phyloP scores from a whole-genome alignment of 2,329 filamentous ascomycete species.

The Diaporthe velutina region DNA sequence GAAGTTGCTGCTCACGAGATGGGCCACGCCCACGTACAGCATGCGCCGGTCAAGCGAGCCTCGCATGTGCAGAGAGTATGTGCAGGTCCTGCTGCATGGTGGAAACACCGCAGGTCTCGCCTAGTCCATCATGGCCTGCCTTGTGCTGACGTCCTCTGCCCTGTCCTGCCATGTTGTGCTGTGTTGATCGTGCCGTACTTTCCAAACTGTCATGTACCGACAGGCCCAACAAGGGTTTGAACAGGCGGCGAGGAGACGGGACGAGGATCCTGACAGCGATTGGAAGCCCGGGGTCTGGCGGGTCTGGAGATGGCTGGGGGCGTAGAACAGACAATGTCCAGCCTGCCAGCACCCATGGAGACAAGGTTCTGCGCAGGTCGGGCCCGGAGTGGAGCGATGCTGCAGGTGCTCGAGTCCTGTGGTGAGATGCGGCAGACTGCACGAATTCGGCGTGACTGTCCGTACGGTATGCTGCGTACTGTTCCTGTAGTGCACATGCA shows the following conservation, averaged over 20 bases:
- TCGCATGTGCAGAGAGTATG: slow-evolving; percentile 17
- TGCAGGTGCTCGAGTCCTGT: slow-evolving; percentile 27
- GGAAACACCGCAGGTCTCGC: slow-evolving; percentile 23
- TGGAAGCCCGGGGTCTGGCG: slow-evolving; percentile 11
- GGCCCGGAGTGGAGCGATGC: slow-evolving; percentile 13
- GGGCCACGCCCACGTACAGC: slow-evolving; percentile 14
- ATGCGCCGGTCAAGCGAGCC: slow-evolving; percentile 26
- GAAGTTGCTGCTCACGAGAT: slow-evolving; percentile 35
- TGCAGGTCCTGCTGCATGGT: slow-evolving; percentile 18
- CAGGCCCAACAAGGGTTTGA: not conserved
- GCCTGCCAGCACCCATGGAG: slow-evolving; percentile 4
- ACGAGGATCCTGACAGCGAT: not conserved
- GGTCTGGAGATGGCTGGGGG: slow-evolving; percentile 26
- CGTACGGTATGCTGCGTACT: not conserved
- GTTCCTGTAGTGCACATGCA: not conserved
- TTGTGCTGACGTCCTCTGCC: not conserved
- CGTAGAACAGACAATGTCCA: not conserved
- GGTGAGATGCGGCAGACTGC: slow-evolving; percentile 28
- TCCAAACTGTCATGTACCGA: not conserved
- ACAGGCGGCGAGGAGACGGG: not conserved
- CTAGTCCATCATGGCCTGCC: slow-evolving; percentile 1
- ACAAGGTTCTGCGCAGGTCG: slow-evolving; percentile 19
- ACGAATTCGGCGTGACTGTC: slow-evolving; percentile 4
- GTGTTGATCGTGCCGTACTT: not conserved
- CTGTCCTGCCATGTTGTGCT: not conserved